Evolutionary conservation across 2,329 filamentous ascomycete species (phyloP), one percentile per base, ranked within the genome.

Genomic region (Lecanicillium sp.): DNA sequence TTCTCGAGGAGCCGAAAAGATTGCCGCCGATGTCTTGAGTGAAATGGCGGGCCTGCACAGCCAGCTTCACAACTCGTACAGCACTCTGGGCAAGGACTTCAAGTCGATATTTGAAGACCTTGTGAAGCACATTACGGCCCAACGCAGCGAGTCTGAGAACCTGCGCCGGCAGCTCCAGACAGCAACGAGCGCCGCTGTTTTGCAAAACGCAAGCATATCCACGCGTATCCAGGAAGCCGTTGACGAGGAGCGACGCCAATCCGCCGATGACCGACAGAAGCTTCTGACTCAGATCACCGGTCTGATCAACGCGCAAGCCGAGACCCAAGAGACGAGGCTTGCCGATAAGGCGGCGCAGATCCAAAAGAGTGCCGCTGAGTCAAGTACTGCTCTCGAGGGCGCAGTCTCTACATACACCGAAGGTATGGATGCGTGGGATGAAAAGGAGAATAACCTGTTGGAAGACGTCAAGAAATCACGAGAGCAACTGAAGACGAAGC

Each of bases 41-140:
- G 90, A 97, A 59, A 74, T 98, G 44, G 76, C 79, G 22, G 73
- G 75, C n/a, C 94, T 97, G 53, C 87, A 96, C 58, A 76, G 71
- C 36, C 80, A 90, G 68, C 74, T 97, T 20, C 87, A 94, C 52
- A 66, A 77, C 11, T 96, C 90, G 0, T 96, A 95, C 58, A 84
- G 81, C 48, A 74, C 77, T 2, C 73, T 97, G 2, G 88, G 88
- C 8, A 81, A 81, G 43, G 88, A 97, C 49, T 88, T 95, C 66
- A 94, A 90, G 57, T 66, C 68, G 5, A 76, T 90, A 17, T 95
- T 97, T 49, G 87, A 95, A 47, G 81, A 85, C 11, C 70, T 96
- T 36, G 70, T 86, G 36, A 77, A 74, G 46, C 81, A 88, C 49
- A 72, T 96, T 40, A 76, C 78, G 28, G 70, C 78, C 9, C 90